Conservation (phyloP, 2,329 filamentous ascomycete species). For the Xylaria sp. region DNA sequence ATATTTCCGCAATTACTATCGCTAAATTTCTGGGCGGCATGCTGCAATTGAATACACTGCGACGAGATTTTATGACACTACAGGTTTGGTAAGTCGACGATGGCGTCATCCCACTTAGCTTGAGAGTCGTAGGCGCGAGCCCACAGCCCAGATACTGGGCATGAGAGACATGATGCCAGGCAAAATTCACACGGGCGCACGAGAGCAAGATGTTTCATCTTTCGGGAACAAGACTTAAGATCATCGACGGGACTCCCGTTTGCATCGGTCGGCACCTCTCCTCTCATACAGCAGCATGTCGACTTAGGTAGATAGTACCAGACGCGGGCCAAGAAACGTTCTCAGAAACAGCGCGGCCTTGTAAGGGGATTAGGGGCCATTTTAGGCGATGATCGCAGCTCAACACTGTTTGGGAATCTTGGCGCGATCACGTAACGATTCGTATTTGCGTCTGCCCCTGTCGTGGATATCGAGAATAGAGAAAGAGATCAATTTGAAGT, state of each 20-base stretch:
- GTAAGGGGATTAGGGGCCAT: neutral
- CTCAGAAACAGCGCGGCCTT: no score
- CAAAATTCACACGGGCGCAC: no score
- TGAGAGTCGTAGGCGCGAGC: neutral
- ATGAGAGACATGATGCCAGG: neutral
- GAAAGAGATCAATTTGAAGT: neutral
- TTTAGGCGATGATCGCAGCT: neutral
- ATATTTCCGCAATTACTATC: slow-evolving; percentile 23
- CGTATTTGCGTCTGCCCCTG: neutral
- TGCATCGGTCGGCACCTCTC: neutral
- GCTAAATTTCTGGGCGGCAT: slow-evolving; percentile 13
- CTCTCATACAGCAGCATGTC: neutral
- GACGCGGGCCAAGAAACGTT: neutral
- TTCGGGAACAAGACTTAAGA: neutral
- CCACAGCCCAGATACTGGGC: neutral
- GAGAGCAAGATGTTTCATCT: no score
- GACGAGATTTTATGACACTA: neutral
- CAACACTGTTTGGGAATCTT: neutral
- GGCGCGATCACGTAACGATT: neutral
- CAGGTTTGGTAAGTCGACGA: neutral
- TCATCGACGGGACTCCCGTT: neutral
- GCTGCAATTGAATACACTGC: neutral
- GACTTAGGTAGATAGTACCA: neutral
- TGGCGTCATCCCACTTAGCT: neutral
- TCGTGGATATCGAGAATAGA: neutral